Conservation (phyloP, 371 early-diverging fungal genomes). For the Coemansia sp. region DNA sequence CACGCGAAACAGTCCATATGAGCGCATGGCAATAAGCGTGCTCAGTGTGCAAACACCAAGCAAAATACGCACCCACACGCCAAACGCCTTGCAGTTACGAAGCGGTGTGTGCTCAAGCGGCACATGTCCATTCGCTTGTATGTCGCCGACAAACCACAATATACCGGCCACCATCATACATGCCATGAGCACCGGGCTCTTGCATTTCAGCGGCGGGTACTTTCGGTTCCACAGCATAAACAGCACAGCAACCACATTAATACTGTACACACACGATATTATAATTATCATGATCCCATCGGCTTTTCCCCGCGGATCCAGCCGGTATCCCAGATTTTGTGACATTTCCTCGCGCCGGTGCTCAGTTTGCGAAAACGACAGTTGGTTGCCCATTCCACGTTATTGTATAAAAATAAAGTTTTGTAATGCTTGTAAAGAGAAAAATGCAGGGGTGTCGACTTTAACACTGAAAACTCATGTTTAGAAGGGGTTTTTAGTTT, state of each 20-base stretch:
- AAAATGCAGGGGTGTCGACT: too few species aligned
- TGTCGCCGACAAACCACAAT: conserved; percentile 39
- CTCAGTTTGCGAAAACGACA: conserved; percentile 21
- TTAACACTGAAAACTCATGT: too few species aligned
- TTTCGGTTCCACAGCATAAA: conserved; percentile 33
- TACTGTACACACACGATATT: conserved; percentile 11
- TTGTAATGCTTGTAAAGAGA: too few species aligned
- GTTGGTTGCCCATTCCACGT: conserved; percentile 19
- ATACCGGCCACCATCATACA: background rate
- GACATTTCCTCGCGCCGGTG: conserved; percentile 10
- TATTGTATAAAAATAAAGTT: background rate
- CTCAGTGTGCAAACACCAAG: conserved; percentile 31
- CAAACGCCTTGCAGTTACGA: conserved; percentile 31
- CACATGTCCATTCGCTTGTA: conserved; percentile 29
- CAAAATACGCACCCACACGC: conserved; percentile 37
- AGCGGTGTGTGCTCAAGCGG: conserved; percentile 17
- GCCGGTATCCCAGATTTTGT: background rate
- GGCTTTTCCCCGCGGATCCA: conserved; percentile 21
- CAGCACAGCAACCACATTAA: conserved; percentile 28
- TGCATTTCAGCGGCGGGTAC: conserved; percentile 47
- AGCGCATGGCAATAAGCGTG: conserved; percentile 29
- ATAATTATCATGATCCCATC: conserved; percentile 17
- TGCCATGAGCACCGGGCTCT: conserved; percentile 31
- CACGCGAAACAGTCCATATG: conserved; percentile 39
- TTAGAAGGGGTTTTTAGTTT: too few species aligned